Evolutionary conservation across 768 basidiomycete genomes (phyloP).

Genomic region (Podaxis sp.): DNA sequence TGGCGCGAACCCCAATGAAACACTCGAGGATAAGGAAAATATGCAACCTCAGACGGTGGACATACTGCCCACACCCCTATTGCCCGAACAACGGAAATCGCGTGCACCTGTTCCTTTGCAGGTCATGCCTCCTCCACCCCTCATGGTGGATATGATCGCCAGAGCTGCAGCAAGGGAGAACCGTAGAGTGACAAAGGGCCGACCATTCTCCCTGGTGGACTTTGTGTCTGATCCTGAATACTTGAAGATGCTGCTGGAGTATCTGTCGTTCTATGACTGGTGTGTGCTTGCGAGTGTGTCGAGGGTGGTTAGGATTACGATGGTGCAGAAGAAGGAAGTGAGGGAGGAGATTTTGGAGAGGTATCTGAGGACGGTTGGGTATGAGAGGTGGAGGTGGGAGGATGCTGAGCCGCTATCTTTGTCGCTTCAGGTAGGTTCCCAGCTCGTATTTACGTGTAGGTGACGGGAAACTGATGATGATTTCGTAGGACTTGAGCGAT

Average conservation of each 20-base stretch:
- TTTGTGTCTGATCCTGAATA: slow-evolving; percentile 54
- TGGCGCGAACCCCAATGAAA: neutral
- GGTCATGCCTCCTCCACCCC: slow-evolving; percentile 6
- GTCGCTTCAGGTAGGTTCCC: slow-evolving; percentile 50
- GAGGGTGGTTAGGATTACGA: slow-evolving; percentile 42
- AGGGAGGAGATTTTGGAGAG: slow-evolving; percentile 66
- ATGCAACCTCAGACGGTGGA: neutral
- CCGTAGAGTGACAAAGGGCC: neutral
- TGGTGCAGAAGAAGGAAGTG: slow-evolving; percentile 47
- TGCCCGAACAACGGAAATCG: neutral
- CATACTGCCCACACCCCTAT: neutral
- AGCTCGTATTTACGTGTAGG: neutral
- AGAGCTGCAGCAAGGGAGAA: neutral
- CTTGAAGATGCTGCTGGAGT: slow-evolving; percentile 49
- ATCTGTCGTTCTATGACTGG: slow-evolving; percentile 73
- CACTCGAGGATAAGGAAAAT: neutral
- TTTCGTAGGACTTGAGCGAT: slow-evolving; percentile 64
- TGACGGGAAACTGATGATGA: slow-evolving; percentile 12
- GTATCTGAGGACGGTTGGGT: slow-evolving; percentile 69
- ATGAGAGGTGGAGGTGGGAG: slow-evolving; percentile 59
- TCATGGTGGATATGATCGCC: neutral
- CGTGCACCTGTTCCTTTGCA: neutral
- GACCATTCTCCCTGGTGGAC: slow-evolving; percentile 45
- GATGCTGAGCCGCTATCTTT: slow-evolving; percentile 60
- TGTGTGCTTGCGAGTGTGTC: slow-evolving; percentile 53